Conservation (phyloP, 805 yeast genomes). For the Tetrapisispora fleetii region DNA sequence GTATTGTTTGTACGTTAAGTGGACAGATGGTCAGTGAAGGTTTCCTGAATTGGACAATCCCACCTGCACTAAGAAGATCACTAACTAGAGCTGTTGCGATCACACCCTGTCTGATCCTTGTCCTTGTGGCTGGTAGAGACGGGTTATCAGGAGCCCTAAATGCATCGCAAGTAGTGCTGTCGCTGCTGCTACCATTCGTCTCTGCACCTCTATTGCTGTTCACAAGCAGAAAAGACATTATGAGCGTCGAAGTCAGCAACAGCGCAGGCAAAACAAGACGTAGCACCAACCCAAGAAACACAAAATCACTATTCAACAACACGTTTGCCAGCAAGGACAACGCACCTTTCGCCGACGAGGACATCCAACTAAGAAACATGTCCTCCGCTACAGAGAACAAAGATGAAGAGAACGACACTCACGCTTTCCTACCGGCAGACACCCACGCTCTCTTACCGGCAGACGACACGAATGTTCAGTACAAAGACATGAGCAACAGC, state of each 20-base stretch:
- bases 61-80: constrained; percentile 73
- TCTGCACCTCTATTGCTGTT: constrained; percentile 80
- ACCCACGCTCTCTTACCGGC: not conserved
- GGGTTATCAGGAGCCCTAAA: constrained; percentile 72
- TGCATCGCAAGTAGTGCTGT: constrained; percentile 76
- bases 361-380: constrained; percentile 2
- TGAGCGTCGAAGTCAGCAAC: constrained; percentile 41
- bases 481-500: constrained; percentile 35
- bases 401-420: not conserved
- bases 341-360: constrained; percentile 1
- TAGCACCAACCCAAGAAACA: not conserved
- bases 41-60: constrained; percentile 66
- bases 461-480: constrained; percentile 4
- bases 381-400: not conserved
- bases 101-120: constrained; percentile 73
- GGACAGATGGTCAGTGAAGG: constrained; percentile 96
- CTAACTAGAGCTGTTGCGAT: constrained; percentile 79
- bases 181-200: constrained; percentile 73
- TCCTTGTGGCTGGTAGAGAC: constrained; percentile 65
- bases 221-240: constrained; percentile 58
- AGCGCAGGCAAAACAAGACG: constrained; percentile 9
- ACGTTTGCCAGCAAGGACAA: not conserved
- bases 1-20: constrained; percentile 88
- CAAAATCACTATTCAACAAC: not conserved
- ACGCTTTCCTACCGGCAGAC: not conserved